Base-by-base conservation (phyloP, 257 asterid genomes). In the Striga asiatica region DNA sequence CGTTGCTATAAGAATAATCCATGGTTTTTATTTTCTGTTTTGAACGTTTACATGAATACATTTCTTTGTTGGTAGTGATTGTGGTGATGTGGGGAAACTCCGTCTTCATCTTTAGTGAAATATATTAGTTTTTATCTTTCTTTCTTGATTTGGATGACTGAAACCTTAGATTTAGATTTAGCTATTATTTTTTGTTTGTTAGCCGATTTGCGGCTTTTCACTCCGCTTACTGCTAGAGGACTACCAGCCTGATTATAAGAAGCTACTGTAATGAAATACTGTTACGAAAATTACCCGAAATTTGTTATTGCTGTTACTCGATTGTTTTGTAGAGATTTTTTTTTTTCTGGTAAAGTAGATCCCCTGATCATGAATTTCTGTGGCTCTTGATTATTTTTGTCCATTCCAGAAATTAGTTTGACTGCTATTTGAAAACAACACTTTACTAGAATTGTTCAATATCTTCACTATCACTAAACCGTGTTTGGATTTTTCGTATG, bases 111-210 rank as follows among this genome's bases (percentile, higher is more conserved):
- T 48, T 27, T 18, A 29, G 23, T 14, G 10, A 29, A 1, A 5
- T 29, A 5, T 3, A 5, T 29, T 41, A 4, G 4, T 3, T 41
- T 41, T 13, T 39, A 4, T 3, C 13, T 13, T 5, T 50, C 1
- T 18, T 32, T 11, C 18, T 39, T n/a, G 3, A 8, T 24, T 13
- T 38, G 9, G 48, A 46, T 25, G 58, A 23, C 43, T 50, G 60
- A 64, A 59, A 68, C 60, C 66, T 59, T 38, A 29, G 24, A 38
- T 60, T 45, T 35, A 60, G 28, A 45, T 48, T 38, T 43, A 45
- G 24, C 58, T 54, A 8, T 21, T 21, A 64, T 41, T 59, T 70
- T 43, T 56, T 59, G 55, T 8, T 56, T 64, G 60, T 54, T 7
- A 8, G 34, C 29, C 23, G 58, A 52, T 57, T 58, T 27, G 43